Conservation (phyloP, 441 rosid species). For the Populus hybrid region DNA sequence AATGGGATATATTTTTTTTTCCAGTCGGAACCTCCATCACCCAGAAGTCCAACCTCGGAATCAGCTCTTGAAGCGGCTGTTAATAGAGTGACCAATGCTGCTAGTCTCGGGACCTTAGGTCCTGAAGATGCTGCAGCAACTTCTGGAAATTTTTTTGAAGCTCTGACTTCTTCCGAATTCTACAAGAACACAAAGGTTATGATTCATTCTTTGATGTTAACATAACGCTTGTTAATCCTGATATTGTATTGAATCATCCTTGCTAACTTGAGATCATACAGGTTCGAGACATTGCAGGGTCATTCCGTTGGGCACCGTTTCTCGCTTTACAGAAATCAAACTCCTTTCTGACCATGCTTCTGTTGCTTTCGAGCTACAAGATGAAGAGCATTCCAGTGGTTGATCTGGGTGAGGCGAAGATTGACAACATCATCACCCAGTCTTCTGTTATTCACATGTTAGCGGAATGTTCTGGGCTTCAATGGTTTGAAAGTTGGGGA, state of each 20-base stretch:
- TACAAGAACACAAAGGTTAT: constrained; percentile 80
- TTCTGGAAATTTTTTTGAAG: constrained; percentile 83
- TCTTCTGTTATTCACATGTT: constrained; percentile 96
- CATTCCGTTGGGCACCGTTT: constrained; percentile 98
- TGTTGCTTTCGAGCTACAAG: constrained; percentile 90
- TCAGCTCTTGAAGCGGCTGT: constrained; percentile 46
- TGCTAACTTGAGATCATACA: constrained; percentile 29
- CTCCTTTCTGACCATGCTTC: constrained; percentile 89
- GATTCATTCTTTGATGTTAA: background rate
- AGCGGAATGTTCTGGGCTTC: constrained; percentile 84
- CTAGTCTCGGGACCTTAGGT: constrained; percentile 44
- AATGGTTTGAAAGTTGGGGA: constrained; percentile 98
- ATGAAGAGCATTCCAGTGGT: constrained; percentile 97
- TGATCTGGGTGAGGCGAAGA: constrained; percentile 71
- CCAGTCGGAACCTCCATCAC: constrained; percentile 95
- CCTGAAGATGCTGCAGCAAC: constrained; percentile 76
- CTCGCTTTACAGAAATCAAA: constrained; percentile 85
- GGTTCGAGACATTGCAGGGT: constrained; percentile 95
- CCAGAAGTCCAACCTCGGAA: constrained; percentile 54
- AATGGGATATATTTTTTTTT: background rate
- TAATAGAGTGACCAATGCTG: constrained; percentile 52
- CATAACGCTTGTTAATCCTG: background rate
- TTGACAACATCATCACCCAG: constrained; percentile 82
- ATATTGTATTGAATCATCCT: background rate
- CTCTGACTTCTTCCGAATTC: constrained; percentile 72